Percentiles rank a stretch among this genome's conserved stretches.
These are phyloP conservation scores for Fusarium xylarioides DNA, from an alignment of 2,329 filamentous ascomycete genomes.

Conservation along the genomic window DNA sequence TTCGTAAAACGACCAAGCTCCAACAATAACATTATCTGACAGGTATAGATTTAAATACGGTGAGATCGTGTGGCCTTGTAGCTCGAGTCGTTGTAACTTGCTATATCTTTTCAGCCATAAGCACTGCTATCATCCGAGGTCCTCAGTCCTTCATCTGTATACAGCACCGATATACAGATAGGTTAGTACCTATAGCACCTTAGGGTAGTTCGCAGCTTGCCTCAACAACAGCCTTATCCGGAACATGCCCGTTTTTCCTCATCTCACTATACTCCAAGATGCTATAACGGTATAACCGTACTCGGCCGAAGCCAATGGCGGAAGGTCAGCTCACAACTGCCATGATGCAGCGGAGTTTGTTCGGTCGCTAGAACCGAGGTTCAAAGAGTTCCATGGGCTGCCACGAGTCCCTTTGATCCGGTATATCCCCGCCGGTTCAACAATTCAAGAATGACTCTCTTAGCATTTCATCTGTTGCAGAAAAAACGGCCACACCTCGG, in stretches of 20 bases:
- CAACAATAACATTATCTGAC: not conserved
- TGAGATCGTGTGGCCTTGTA: not conserved
- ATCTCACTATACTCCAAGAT: not conserved
- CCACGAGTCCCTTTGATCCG: conserved; percentile 41
- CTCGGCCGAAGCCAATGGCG: conserved; percentile 7
- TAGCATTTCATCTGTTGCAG: not conserved
- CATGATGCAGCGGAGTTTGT: not conserved
- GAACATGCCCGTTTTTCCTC: conserved; percentile 25
- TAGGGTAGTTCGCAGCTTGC: conserved; percentile 1
- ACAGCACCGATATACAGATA: not conserved
- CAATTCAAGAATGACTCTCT: not conserved
- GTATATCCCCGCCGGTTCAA: conserved; percentile 16
- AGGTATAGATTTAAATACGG: not conserved
- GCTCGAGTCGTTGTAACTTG: not conserved
- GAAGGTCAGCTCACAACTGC: not conserved
- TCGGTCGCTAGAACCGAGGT: conserved; percentile 40
- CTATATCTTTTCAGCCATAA: not conserved
- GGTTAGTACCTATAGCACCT: not conserved
- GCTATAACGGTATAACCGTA: not conserved
- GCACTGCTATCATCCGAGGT: not conserved
- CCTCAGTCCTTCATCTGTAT: not conserved
- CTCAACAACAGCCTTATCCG: not conserved
- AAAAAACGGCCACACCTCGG: conserved; percentile 10
- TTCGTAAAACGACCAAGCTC: conserved; percentile 8
- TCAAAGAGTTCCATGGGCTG: conserved; percentile 12